Evolutionary conservation across 1,284 basidiomycete genomes (phyloP), one percentile per base, ranked within the genome.

Genomic region (Anthracocystis setariae): DNA sequence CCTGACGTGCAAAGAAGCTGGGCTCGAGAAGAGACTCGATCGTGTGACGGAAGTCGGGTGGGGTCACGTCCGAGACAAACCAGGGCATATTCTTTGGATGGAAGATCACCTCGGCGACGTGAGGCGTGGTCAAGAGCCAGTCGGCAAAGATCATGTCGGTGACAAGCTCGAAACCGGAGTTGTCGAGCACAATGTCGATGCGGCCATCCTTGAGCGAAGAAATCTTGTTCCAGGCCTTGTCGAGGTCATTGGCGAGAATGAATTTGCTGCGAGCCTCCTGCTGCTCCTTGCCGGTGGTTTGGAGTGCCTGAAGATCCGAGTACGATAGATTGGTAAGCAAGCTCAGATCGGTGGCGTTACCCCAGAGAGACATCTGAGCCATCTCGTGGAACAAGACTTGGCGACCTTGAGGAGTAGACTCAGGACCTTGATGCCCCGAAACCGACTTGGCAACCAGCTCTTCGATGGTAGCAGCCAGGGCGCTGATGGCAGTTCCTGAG

Each of bases 121-220:
- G 61, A 12, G 78, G 76, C 10, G 64, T 69, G 18, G 74, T 65
- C 10, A 79, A 64, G 39, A 79, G 56, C 78, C 96, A 98, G 82
- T 98, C 95, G 35, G 94, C 95, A 69, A 98, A 90, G 20, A 97
- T 89, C 29, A 98, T 85, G 81, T 98, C 96, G 1, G 94, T 96
- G 83, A 92, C 94, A 15, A 98, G 86, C 91, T 98, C 94, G 72
- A 97, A 97, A 1, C 72, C 74, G 90, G 92, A 89, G 80, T 98
- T 98, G 83, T 98, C 95, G 25, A 98, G 85, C 2, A 98, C 88
- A 64, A 98, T 90, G 82, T 98, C 95, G 17, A 95, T 86, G 8
- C 90, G 86, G 0, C 86, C 88, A 55, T 85, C 84, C 48, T 87
- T 86, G 21, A 89, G 76, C 9, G 82, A 85, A 65, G 87, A 88